These are phyloP conservation scores for Schizophyllum amplum DNA, from an alignment of 1,284 basidiomycete species.

Conservation along the genomic window DNA sequence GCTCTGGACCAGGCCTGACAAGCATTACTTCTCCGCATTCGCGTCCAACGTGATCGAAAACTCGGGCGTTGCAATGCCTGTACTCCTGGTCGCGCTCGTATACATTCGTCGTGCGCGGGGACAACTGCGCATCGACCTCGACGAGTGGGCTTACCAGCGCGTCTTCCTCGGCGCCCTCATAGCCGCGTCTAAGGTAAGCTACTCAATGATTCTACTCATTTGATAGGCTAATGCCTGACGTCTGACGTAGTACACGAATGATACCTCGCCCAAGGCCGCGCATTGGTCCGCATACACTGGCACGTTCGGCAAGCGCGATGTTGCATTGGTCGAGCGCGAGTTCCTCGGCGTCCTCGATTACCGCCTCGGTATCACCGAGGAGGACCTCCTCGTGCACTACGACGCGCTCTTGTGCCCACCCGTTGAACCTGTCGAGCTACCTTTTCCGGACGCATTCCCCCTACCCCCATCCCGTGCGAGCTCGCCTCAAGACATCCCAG, in stretches of 20 bases:
- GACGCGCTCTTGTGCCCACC: conserved; percentile 8
- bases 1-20: not conserved
- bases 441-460: not conserved
- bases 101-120: conserved; percentile 12
- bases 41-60: conserved; percentile 8
- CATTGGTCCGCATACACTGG: conserved; percentile 56
- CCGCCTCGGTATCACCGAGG: conserved; percentile 40
- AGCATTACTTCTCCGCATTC: conserved; percentile 7
- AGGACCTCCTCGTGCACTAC: conserved; percentile 41
- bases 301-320: conserved; percentile 53
- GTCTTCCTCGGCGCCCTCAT: conserved; percentile 16
- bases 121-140: conserved; percentile 11
- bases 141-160: conserved; percentile 15
- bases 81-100: conserved; percentile 11
- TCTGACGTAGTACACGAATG: conserved; percentile 39
- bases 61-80: conserved; percentile 9
- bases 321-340: conserved; percentile 53
- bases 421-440: not conserved
- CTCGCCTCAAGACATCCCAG: not conserved
- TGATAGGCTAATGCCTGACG: not conserved
- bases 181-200: conserved; percentile 8
- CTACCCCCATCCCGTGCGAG: not conserved
- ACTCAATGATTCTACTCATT: not conserved
- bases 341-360: conserved; percentile 53
- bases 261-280: conserved; percentile 51